Evolutionary conservation across 371 early-diverging fungal genomes (phyloP), one percentile per base, ranked within the genome.

Genomic region (Circinella umbellata): DNA sequence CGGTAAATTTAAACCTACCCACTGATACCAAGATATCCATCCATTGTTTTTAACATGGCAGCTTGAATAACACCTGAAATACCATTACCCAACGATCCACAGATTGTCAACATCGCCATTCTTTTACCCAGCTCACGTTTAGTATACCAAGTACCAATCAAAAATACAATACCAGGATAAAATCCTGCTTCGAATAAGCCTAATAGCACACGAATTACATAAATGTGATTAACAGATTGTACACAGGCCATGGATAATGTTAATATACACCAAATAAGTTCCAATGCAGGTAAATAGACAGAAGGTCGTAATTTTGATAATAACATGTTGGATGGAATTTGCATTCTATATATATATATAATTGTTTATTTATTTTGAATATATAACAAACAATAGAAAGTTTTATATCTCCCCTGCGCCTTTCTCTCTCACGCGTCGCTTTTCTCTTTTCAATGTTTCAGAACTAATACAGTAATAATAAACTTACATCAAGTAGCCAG

Each of bases 141-240:
- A n/a, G 85, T 78, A 64, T 85, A 85, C 85, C 85, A 85, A 13
- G 80, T 79, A 1, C 85, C 83, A 39, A 82, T 61, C 34, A 85
- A 64, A 60, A 82, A 85, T 3, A 85, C 72, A 63, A 80, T 82
- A 74, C 82, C 83, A 60, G 91, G 89, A 63, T 81, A 80, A 39
- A 89, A 89, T 18, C 91, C 91, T 20, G 91, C 85, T 75, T 91
- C 90, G 47, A 83, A 80, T 5, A 85, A 74, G 11, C 91, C 91
- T 13, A 91, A 73, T n/a, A 87, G 70, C 49, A 88, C 72, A 5
- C 91, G 82, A 59, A 86, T 80, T 15, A 82, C 36, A 64, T 88
- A 81, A 5, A 89, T 74, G 10, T 72, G 76, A 15, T 75, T 64
- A 34, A 81, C 78, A 48, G 81, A 82, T n/a, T 83, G 83, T 51